phyloP scores from a whole-genome alignment of 495 filamentous ascomycete genomes.

The Articulospora tetracladia region DNA sequence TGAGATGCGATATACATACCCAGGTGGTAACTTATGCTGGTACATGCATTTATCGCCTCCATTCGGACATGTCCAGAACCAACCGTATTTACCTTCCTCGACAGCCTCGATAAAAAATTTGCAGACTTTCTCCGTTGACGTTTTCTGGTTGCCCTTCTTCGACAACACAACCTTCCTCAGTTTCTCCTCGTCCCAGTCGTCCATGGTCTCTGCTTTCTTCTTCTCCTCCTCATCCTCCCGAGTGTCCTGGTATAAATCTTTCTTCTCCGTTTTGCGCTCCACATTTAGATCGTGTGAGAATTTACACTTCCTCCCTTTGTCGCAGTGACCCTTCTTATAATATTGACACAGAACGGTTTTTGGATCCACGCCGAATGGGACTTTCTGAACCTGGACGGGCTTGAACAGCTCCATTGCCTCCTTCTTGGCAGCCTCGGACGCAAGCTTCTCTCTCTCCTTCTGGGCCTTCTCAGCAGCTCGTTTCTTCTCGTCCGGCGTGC shows the following conservation, averaged over 20 bases:
- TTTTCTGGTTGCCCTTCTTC: slow-evolving; percentile 96
- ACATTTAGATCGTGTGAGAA: slow-evolving; percentile 89
- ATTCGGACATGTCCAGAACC: slow-evolving; percentile 98
- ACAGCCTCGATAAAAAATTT: slow-evolving; percentile 98
- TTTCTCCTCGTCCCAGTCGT: slow-evolving; percentile 97
- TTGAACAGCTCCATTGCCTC: slow-evolving; percentile 83
- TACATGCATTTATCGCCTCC: slow-evolving; percentile 99
- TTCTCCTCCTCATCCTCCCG: slow-evolving; percentile 70
- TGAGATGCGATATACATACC: slow-evolving; percentile 49
- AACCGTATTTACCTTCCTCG: slow-evolving; percentile 97
- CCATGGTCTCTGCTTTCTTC: slow-evolving; percentile 91
- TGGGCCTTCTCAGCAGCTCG: slow-evolving; percentile 87
- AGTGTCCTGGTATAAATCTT: slow-evolving; percentile 84
- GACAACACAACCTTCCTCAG: slow-evolving; percentile 82
- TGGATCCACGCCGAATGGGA: slow-evolving; percentile 95
- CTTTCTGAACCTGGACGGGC: slow-evolving; percentile 91
- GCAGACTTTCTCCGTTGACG: slow-evolving; percentile 97
- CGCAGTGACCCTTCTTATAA: slow-evolving; percentile 94
- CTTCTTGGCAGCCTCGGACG: slow-evolving; percentile 75
- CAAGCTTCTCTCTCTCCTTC: slow-evolving; percentile 77
- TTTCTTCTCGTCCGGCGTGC: slow-evolving; percentile 77
- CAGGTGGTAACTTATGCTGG: slow-evolving; percentile 88
- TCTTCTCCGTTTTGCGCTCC: slow-evolving; percentile 90
- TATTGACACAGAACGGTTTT: slow-evolving; percentile 97
- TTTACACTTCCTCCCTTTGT: slow-evolving; percentile 97